Evolutionary conservation across 768 basidiomycete species (phyloP), one percentile per base, ranked within the genome.

Genomic region (Melanogaster broomeanus): DNA sequence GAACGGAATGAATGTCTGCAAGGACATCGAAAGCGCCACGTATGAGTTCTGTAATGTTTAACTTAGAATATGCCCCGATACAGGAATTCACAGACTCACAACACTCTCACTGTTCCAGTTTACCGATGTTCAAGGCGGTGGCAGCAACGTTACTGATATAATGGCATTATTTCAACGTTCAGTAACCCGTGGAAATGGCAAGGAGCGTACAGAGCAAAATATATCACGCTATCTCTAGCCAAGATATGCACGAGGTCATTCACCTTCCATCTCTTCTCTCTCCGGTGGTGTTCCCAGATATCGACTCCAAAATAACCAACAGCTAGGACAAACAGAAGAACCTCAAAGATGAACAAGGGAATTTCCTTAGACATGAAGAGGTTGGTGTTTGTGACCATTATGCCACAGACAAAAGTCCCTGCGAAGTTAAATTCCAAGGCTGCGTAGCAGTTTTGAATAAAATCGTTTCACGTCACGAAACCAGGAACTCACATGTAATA

Each of bases 221-320:
- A 62, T 21, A 61, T 34, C 0, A 48, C 59, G 46, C 54, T 61
- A 43, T 62, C 61, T 11, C 60, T 52, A 39, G 56, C 42, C 25
- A 62, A n/a, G 42, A 61, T 59, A 25, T 38, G 45, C 30, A 59
- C 3, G 0, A 61, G 45, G 15, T 59, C 54, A 13, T 37, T 45
- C 16, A 45, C 42, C 21, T 42, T 51, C 48, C 53, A 46, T 2
- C 0, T 19, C 16, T 47, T 34, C 33, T 22, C 9, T 24, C 11
- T 28, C 15, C 40, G 42, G 52, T 52, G 52, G 12, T 19, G 30
- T 5, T n/a, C 37, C 54, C 52, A 49, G 22, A 43, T 42, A 41
- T 56, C 48, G 0, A 35, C 31, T 1, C 37, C 10, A 13, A 56
- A 52, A 19, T 56, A 62, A 15, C 38, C n/a, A 11, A 59, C 42